Evolutionary conservation across 176 grass and related monocot species (phyloP).

Genomic region (Carex littledalei): DNA sequence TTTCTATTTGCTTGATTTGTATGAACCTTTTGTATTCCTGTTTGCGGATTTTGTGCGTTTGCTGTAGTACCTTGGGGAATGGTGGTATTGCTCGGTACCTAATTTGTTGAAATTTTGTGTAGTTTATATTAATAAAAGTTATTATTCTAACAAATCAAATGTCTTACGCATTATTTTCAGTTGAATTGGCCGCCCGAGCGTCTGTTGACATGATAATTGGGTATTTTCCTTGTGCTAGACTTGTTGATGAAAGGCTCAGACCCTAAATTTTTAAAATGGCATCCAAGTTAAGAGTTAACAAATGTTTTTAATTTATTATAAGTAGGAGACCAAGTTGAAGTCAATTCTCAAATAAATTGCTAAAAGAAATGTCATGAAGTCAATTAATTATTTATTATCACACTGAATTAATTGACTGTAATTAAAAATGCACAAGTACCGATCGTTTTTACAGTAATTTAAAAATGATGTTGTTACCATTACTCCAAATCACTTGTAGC

Average conservation of each 20-base stretch:
- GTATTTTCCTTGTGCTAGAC: slow-evolving; percentile 29
- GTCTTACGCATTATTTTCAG: slow-evolving; percentile 28
- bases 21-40: too few relatives aligned
- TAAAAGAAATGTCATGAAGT: background rate
- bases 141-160: background rate
- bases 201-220: slow-evolving; percentile 36
- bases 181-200: slow-evolving; percentile 15
- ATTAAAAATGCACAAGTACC: too few relatives aligned
- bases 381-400: too few relatives aligned
- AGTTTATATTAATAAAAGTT: background rate
- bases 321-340: background rate
- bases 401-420: background rate
- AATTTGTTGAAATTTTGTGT: background rate
- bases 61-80: too few relatives aligned
- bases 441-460: too few relatives aligned
- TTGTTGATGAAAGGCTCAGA: slow-evolving; percentile 50
- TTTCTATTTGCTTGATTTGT: too few relatives aligned
- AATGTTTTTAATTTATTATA: background rate
- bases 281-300: background rate
- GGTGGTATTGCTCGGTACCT: background rate
- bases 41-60: too few relatives aligned
- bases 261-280: slow-evolving; percentile 21
- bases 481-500: background rate
- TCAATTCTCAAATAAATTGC: background rate
- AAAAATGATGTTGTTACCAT: too few relatives aligned